Conservation (phyloP, 257 asterid species). For the Anisodus tanguticus region DNA sequence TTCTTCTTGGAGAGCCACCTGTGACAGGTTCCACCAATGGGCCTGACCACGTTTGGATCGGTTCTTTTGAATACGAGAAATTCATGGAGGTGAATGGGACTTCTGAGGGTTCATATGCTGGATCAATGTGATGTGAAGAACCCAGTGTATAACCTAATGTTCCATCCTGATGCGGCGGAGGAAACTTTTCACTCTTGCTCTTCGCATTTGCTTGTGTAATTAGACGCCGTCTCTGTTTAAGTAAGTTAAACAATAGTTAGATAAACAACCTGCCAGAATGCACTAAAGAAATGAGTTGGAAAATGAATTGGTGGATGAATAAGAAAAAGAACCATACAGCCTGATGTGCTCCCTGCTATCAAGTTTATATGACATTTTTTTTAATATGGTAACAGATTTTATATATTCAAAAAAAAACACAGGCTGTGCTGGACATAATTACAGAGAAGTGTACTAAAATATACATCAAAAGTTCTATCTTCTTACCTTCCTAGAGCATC, state of each 20-base stretch:
- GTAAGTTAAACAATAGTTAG: not conserved
- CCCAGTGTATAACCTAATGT: constrained; percentile 72
- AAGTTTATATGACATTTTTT: not conserved
- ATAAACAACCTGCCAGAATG: not conserved
- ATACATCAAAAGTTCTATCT: too few relatives aligned
- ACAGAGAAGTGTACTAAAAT: too few relatives aligned
- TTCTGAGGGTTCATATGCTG: constrained; percentile 63
- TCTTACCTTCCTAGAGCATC: too few relatives aligned
- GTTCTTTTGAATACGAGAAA: constrained; percentile 78
- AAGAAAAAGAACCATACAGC: not conserved
- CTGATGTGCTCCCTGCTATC: not conserved
- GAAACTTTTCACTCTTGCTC: constrained; percentile 91
- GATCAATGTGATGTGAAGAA: constrained; percentile 59
- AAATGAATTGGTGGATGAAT: not conserved
- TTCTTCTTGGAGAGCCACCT: constrained; percentile 53
- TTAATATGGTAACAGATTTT: not conserved
- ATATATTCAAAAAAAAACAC: too few relatives aligned
- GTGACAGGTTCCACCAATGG: constrained; percentile 65
- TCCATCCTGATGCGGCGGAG: constrained; percentile 91
- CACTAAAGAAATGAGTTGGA: not conserved
- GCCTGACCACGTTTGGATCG: constrained; percentile 84
- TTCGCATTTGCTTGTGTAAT: constrained; percentile 78
- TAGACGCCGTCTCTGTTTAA: constrained; percentile 70
- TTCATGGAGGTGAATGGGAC: constrained; percentile 75
- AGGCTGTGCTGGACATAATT: too few relatives aligned